Percentiles rank a stretch among this genome's conserved stretches.
These are phyloP conservation scores for Calonectria pteridis DNA, from an alignment of 2,329 filamentous ascomycete genomes.

Conservation along the genomic window DNA sequence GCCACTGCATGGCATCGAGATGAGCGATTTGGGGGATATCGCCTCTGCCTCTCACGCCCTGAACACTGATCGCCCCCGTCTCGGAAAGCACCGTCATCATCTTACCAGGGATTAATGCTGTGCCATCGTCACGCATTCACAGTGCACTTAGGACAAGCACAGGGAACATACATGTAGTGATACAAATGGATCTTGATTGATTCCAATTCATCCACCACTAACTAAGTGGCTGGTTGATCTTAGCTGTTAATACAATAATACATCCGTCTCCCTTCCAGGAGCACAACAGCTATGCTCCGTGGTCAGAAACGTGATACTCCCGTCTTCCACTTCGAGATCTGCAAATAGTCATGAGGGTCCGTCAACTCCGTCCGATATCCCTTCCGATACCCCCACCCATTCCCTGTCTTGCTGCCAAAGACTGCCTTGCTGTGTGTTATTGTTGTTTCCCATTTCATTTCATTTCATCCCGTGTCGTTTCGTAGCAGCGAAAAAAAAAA, in stretches of 20 bases:
- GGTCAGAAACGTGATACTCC: slow-evolving; percentile 31
- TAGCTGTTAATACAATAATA: slow-evolving; percentile 48
- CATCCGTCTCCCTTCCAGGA: slow-evolving; percentile 38
- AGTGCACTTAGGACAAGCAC: not conserved
- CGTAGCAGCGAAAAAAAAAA: slow-evolving; percentile 36
- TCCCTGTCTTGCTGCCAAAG: slow-evolving; percentile 15
- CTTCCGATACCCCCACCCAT: slow-evolving; percentile 20
- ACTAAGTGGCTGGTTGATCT: slow-evolving; percentile 16
- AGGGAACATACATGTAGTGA: not conserved
- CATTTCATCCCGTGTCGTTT: slow-evolving; percentile 46
- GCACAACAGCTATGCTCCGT: slow-evolving; percentile 1
- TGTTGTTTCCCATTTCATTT: slow-evolving; percentile 37
- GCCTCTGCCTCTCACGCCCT: not conserved
- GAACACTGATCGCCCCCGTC: not conserved
- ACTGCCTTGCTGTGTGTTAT: slow-evolving; percentile 27
- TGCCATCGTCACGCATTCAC: not conserved
- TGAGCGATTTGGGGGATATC: slow-evolving; percentile 22
- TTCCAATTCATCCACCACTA: slow-evolving; percentile 14
- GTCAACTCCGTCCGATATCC: slow-evolving; percentile 37
- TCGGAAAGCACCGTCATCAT: not conserved
- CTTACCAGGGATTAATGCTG: not conserved
- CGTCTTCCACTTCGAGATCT: slow-evolving; percentile 41
- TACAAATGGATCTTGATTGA: slow-evolving; percentile 20
- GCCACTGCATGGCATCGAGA: slow-evolving; percentile 18
- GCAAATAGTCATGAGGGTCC: slow-evolving; percentile 44